Evolutionary conservation across 257 asterid species (phyloP).

Genomic region (Handroanthus guayacan): DNA sequence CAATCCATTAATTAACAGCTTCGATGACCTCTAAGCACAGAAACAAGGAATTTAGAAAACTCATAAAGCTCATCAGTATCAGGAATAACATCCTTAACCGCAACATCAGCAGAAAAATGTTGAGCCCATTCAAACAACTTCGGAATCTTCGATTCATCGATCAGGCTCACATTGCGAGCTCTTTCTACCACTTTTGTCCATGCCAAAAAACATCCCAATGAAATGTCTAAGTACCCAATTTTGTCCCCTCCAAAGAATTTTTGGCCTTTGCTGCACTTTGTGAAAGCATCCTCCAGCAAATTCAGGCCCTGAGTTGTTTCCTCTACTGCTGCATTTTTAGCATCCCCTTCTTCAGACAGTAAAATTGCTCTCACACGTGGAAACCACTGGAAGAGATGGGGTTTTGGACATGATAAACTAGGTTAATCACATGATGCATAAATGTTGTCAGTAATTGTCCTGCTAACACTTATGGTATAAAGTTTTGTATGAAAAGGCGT

Average conservation of each 20-base stretch:
- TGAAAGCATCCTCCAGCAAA: constrained; percentile 50
- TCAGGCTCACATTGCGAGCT: constrained; percentile 16
- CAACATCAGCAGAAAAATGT: constrained; percentile 40
- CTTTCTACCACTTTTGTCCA: constrained; percentile 41
- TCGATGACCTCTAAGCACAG: neutral
- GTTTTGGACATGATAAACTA: neutral
- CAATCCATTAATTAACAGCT: no score
- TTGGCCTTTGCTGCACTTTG: constrained; percentile 45
- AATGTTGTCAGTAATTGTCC: no score
- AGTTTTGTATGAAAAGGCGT: no score
- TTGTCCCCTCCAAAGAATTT: constrained; percentile 53
- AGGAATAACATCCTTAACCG: constrained; percentile 47
- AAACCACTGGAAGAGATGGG: neutral
- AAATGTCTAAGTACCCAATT: constrained; percentile 58
- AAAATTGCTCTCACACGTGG: neutral
- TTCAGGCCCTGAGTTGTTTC: constrained; percentile 13
- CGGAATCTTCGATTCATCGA: constrained; percentile 43
- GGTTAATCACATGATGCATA: no score
- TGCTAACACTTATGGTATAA: no score
- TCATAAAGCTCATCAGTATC: constrained; percentile 34
- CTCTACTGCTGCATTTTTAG: constrained; percentile 26
- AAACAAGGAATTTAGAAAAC: neutral
- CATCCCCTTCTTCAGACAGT: constrained; percentile 29
- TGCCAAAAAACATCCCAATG: constrained; percentile 44
- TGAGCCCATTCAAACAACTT: constrained; percentile 50